A percentile compares a stretch with the other conserved stretches of the same genome.
Conservation (phyloP, 306 rosid species). For the Dryas drummondii region DNA sequence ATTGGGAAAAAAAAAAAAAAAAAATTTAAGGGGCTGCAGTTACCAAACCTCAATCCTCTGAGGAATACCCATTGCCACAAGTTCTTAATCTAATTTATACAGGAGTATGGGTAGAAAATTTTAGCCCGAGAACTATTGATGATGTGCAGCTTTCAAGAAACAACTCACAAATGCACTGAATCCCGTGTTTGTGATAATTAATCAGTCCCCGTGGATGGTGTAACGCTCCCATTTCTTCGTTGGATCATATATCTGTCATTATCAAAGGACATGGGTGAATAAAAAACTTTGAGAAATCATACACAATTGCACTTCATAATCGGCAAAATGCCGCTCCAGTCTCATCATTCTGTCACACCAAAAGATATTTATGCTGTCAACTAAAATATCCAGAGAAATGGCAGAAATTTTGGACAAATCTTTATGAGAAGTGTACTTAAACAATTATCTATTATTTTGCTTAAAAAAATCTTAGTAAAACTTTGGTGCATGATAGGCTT, state of each 20-base stretch:
- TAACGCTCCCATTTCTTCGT: constrained; percentile 46
- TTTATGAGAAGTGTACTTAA: background rate
- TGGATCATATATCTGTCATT: constrained; percentile 36
- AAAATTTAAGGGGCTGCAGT: background rate
- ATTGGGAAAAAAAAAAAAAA: background rate
- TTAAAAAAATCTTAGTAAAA: background rate
- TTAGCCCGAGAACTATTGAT: background rate
- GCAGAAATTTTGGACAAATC: background rate
- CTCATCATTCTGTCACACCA: too few species aligned
- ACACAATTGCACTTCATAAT: background rate
- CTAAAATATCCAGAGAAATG: background rate
- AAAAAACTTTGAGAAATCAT: background rate
- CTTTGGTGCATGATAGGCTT: background rate
- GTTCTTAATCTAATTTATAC: background rate
- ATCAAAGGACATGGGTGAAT: background rate
- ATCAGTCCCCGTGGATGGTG: constrained; percentile 42
- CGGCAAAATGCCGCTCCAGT: background rate
- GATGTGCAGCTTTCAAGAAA: background rate
- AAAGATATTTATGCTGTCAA: too few species aligned
- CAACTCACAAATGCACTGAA: background rate
- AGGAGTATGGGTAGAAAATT: background rate
- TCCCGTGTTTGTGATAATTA: background rate
- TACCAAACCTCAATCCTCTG: background rate
- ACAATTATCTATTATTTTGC: background rate
- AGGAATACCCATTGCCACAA: background rate